Conservation (phyloP, 495 filamentous ascomycete genomes). For the Aspergillus bertholletiae region DNA sequence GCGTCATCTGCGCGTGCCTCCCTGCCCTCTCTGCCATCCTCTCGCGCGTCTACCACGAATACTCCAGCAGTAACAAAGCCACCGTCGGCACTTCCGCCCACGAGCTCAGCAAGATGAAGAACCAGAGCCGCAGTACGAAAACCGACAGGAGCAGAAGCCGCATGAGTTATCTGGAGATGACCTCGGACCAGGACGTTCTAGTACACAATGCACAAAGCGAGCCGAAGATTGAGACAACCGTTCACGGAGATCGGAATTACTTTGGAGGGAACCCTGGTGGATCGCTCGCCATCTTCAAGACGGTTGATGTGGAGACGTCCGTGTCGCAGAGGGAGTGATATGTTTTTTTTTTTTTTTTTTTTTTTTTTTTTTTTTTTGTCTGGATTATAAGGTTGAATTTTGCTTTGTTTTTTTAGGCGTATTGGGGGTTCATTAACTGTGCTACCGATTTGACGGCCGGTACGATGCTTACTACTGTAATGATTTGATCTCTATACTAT, state of each 20-base stretch:
- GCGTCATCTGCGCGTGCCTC: slow-evolving; percentile 38
- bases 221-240: slow-evolving; percentile 21
- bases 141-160: slow-evolving; percentile 7
- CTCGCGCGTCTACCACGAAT: slow-evolving; percentile 16
- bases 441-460: too few species aligned
- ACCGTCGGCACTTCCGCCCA: slow-evolving; percentile 8
- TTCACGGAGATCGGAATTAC: slow-evolving; percentile 11
- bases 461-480: too few species aligned
- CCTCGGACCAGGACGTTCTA: slow-evolving; percentile 24
- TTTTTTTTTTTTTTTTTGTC: too few species aligned
- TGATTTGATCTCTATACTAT: too few species aligned
- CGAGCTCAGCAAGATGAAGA: slow-evolving; percentile 17
- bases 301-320: slow-evolving; percentile 22
- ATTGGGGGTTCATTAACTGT: too few species aligned
- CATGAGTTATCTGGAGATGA: slow-evolving; percentile 12
- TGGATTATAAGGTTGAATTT: too few species aligned
- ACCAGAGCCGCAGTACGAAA: background rate
- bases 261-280: background rate
- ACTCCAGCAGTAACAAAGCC: slow-evolving; percentile 18
- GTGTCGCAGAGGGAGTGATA: background rate
- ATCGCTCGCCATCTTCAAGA: slow-evolving; percentile 22
- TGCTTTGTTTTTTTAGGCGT: too few species aligned
- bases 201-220: slow-evolving; percentile 23
- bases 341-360: too few species aligned
- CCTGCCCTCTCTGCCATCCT: slow-evolving; percentile 32